These are phyloP conservation scores for Massarina eburnea DNA, from an alignment of 2,329 filamentous ascomycete genomes.

Conservation along the genomic window DNA sequence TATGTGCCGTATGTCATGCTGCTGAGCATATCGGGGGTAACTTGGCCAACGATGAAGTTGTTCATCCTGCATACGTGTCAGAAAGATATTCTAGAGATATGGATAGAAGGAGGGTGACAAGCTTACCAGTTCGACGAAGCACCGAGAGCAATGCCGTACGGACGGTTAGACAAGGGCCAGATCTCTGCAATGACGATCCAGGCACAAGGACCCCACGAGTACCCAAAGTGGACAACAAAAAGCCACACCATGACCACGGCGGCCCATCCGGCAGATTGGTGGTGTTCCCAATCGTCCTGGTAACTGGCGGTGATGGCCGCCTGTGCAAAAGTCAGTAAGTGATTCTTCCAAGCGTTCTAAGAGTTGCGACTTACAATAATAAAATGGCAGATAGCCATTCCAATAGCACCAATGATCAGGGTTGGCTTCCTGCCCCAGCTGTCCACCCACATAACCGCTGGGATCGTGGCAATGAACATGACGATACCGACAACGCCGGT, in stretches of 20 bases:
- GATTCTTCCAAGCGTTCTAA: neutral
- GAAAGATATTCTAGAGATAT: neutral
- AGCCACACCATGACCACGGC: slow-evolving; percentile 71
- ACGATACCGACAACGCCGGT: slow-evolving; percentile 71
- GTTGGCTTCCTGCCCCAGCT: slow-evolving; percentile 64
- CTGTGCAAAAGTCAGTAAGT: slow-evolving; percentile 2
- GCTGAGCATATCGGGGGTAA: slow-evolving; percentile 68
- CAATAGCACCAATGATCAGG: slow-evolving; percentile 65
- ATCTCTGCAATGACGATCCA: slow-evolving; percentile 76
- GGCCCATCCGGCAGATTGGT: slow-evolving; percentile 68
- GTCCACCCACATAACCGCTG: slow-evolving; percentile 67
- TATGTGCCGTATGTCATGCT: slow-evolving; percentile 70
- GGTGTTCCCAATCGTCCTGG: slow-evolving; percentile 58
- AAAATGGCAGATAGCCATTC: slow-evolving; percentile 71
- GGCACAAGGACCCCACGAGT: slow-evolving; percentile 71
- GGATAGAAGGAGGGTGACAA: neutral
- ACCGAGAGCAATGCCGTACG: slow-evolving; percentile 70
- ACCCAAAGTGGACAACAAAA: slow-evolving; percentile 73
- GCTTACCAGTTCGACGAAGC: slow-evolving; percentile 50
- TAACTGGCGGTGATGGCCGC: slow-evolving; percentile 67
- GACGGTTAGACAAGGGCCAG: slow-evolving; percentile 67
- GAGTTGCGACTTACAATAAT: slow-evolving; percentile 56
- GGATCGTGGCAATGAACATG: slow-evolving; percentile 68
- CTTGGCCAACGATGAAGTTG: slow-evolving; percentile 65
- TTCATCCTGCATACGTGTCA: slow-evolving; percentile 40